Conservation (phyloP, 768 basidiomycete genomes). For the Leccinum ochraceum region DNA sequence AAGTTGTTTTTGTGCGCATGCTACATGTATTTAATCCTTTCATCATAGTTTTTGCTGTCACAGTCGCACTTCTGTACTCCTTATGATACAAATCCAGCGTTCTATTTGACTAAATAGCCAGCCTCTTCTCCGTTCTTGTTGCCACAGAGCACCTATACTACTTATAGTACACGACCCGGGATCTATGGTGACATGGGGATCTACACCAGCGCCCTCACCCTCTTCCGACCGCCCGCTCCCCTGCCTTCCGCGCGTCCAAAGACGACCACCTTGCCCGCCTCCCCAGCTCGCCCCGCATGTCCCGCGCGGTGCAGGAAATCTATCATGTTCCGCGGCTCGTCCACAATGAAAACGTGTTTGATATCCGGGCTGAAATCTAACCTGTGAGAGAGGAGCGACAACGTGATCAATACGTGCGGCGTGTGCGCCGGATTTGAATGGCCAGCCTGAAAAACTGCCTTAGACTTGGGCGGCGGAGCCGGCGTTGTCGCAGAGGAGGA, state of each 20-base stretch:
- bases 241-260: constrained; percentile 45
- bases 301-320: constrained; percentile 94
- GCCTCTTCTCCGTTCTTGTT: too few species aligned
- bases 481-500: background rate
- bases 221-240: too few species aligned
- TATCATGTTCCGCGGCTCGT: constrained; percentile 88
- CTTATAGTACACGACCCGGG: too few species aligned
- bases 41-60: too few species aligned
- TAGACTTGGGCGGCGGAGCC: background rate
- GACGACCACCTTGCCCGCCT: constrained; percentile 60
- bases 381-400: constrained; percentile 89
- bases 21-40: too few species aligned
- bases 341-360: constrained; percentile 82
- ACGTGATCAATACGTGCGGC: constrained; percentile 80
- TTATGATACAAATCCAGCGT: too few species aligned
- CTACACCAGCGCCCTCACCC: too few species aligned
- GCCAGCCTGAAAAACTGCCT: constrained; percentile 9
- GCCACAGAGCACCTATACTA: too few species aligned
- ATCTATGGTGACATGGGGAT: too few species aligned
- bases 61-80: too few species aligned
- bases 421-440: constrained; percentile 32
- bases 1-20: too few species aligned
- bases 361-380: constrained; percentile 83
- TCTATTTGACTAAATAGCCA: too few species aligned
- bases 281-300: constrained; percentile 73